Evolutionary conservation across 2,329 filamentous ascomycete species (phyloP), one percentile per base, ranked within the genome.

Genomic region (Alternaria infectoria): DNA sequence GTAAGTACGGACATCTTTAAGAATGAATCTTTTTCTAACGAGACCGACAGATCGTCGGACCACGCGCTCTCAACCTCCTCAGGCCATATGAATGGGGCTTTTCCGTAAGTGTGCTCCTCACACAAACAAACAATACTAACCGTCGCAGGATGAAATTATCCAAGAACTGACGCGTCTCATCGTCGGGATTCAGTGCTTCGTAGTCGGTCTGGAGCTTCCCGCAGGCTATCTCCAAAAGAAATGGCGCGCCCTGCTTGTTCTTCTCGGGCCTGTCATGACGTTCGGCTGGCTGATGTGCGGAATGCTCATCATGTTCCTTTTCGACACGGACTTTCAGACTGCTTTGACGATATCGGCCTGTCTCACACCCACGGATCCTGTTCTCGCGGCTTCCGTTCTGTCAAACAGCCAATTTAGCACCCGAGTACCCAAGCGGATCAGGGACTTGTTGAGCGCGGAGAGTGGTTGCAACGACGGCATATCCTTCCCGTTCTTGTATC

Each of bases 381-480:
- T 88, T 0, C 77, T 88, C 12, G 84, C 86, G 1, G 84, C 86
- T 4, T 84, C 81, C 21, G 85, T 88, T 2, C 77, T 88, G 12
- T 81, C 82, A 3, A 85, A 86, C 67, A 84, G 83, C 28, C 83
- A 82, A 52, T 88, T 88, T 77, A 85, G 83, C 57, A 78, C 78
- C 1, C 72, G 86, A 13, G 82, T 88, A 1, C 86, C 86, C 0
- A 83, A 81, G 61, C 79, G 86, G 5, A 73, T 88, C 46, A 83
- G 83, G 45, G 79, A 87, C 68, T 74, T 88, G 51, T 77, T 88
- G 10, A 81, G 82, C 17, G 85, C 86, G 0, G 86, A 88, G 67
- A 84, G 82, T 45, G 86, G 85, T 2, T 86, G 84, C 69, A 88
- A 88, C 61, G 86, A 88, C 64, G 86, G 84, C 9, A 78, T 86